phyloP scores from a whole-genome alignment of 2,329 filamentous ascomycete genomes.

The Pezicula radicicola region DNA sequence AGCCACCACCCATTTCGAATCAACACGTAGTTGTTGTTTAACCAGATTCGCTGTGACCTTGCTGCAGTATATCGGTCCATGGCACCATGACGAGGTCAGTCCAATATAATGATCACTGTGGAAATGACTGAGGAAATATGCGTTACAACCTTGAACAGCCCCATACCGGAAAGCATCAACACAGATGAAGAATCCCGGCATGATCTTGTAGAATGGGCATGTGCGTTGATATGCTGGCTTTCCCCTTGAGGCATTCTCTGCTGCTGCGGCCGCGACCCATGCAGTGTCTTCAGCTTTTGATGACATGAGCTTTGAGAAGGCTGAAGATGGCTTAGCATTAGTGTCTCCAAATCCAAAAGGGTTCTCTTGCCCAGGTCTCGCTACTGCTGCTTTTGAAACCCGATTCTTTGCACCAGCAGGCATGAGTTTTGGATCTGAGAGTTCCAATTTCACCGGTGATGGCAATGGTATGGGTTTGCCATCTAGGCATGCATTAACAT shows the following conservation, averaged over 20 bases:
- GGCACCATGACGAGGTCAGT: conserved; percentile 80
- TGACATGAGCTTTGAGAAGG: conserved; percentile 92
- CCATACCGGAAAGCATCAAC: conserved; percentile 97
- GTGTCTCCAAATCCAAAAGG: conserved; percentile 60
- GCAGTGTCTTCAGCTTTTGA: conserved; percentile 85
- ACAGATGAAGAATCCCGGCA: conserved; percentile 87
- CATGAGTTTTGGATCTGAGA: conserved; percentile 19
- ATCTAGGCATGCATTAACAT: conserved; percentile 93
- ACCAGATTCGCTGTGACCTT: conserved; percentile 88
- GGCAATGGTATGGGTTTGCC: conserved; percentile 65
- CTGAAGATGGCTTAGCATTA: conserved; percentile 52
- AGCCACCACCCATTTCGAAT: conserved; percentile 79
- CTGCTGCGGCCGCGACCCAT: conserved; percentile 82
- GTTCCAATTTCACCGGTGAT: conserved; percentile 18
- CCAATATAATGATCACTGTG: conserved; percentile 98
- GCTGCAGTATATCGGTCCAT: conserved; percentile 96
- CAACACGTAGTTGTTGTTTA: conserved; percentile 78
- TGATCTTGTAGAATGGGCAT: conserved; percentile 98
- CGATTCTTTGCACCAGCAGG: conserved; percentile 31
- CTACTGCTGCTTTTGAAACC: conserved; percentile 62
- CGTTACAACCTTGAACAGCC: conserved; percentile 84
- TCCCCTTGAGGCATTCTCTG: conserved; percentile 74
- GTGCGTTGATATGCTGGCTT: conserved; percentile 85
- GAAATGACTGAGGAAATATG: conserved; percentile 96
- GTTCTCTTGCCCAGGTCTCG: conserved; percentile 77